Evolutionary conservation across 306 rosid genomes (phyloP), one percentile per base, ranked within the genome.

Genomic region (Hippophae tibetana): DNA sequence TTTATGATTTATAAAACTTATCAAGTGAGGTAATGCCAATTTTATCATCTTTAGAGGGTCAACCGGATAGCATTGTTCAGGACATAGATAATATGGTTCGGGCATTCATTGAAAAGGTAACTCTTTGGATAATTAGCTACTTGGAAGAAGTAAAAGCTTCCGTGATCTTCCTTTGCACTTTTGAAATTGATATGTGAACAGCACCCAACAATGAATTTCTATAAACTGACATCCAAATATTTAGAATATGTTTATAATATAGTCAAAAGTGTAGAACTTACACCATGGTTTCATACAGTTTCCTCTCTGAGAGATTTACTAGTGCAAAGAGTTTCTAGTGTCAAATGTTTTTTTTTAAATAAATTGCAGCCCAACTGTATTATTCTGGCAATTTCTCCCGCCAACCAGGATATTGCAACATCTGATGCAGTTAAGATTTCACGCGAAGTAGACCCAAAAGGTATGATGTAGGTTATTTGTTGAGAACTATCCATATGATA

Each of bases 371-470:
- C 82, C 43, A 77, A 77, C 49, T 72, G 82, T 63, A 77, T 77
- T 63, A 77, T 77, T 51, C 66, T 77, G 43, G 82, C 82, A 12
- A 77, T 77, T 56, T 77, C 82, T 42, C 82, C 82, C 50, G 66
- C 81, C 52, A 81, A 67, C 55, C 77, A 74, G 56, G 75, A 79
- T 57, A 66, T 81, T 62, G 70, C 78, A 40, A 75, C 58, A 12
- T 78, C 78, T 58, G 77, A 72, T 74, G 79, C 73, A 47, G 74
- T 81, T 63, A 52, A 82, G 74, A 71, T 79, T 50, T 74, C 77
- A 42, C 76, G 72, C 25, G 82, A 77, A 72, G 82, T 77, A 6
- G 82, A 77, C 57, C 78, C 82, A 2, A 72, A 58, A 69, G 81
- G 81, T 72, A 62, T 60, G 66, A 49, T 43, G 5, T 40, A 18